Conservation (phyloP, 2,329 filamentous ascomycete genomes). For the Colletotrichum viniferum region DNA sequence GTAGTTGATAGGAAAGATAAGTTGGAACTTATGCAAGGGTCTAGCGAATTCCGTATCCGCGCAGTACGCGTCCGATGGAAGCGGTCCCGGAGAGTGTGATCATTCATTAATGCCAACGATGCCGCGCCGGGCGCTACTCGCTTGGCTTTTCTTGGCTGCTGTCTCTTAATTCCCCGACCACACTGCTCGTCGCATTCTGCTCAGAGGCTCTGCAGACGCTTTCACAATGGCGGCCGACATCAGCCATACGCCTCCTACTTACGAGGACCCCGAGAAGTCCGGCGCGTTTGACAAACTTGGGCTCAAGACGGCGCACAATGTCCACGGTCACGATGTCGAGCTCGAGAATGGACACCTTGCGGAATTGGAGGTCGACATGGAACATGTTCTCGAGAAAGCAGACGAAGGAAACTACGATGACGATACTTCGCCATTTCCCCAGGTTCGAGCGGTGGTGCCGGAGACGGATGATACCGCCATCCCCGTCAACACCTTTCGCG, state of each 20-base stretch:
- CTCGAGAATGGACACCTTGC: conserved; percentile 17
- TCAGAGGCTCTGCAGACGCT: background rate
- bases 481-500: conserved; percentile 40
- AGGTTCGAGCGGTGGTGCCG: conserved; percentile 43
- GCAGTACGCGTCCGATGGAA: background rate
- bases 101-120: background rate
- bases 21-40: background rate
- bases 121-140: conserved; percentile 17
- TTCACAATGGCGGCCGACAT: conserved; percentile 3
- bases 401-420: conserved; percentile 2
- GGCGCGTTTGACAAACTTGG: background rate
- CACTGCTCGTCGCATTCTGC: background rate
- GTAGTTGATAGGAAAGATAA: conserved; percentile 4
- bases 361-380: conserved; percentile 16
- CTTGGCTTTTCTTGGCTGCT: conserved; percentile 10
- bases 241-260: background rate
- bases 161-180: background rate
- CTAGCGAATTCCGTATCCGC: background rate
- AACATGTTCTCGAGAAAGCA: background rate
- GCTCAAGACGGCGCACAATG: conserved; percentile 5
- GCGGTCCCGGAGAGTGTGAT: background rate
- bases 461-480: conserved; percentile 38
- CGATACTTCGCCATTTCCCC: conserved; percentile 35
- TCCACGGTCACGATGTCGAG: conserved; percentile 1
- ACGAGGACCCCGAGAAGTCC: conserved; percentile 6